Evolutionary conservation across 2,329 filamentous ascomycete species (phyloP).

Genomic region (Sarocladium strictum): DNA sequence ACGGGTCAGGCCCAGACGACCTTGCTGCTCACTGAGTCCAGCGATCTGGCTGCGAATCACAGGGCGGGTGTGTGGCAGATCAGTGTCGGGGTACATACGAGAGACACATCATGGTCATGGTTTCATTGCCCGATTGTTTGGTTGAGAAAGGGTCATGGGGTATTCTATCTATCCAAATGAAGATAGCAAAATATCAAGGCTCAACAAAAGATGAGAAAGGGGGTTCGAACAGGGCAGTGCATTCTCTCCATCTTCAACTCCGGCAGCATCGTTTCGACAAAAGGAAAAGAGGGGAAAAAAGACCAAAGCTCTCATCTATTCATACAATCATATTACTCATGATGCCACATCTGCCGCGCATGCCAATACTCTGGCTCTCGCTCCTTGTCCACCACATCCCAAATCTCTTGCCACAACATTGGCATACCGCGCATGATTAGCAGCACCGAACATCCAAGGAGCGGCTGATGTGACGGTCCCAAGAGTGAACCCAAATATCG

Average conservation of each 20-base stretch:
- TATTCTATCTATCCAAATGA: conserved; percentile 36
- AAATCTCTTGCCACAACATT: not conserved
- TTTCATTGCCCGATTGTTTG: too few relatives aligned
- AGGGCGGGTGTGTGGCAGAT: too few relatives aligned
- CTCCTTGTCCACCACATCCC: not conserved
- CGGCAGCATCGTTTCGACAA: not conserved
- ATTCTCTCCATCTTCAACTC: conserved; percentile 1
- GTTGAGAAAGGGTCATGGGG: conserved; percentile 23
- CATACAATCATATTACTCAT: conserved; percentile 10
- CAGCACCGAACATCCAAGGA: not conserved
- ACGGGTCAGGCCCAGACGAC: conserved; percentile 43
- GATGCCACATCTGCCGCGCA: not conserved
- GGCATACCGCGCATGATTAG: not conserved
- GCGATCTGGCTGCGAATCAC: too few relatives aligned
- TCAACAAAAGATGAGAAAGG: conserved; percentile 14
- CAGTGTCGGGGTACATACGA: too few relatives aligned
- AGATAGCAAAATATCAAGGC: conserved; percentile 18
- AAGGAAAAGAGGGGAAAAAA: too few relatives aligned
- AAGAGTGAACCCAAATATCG: not conserved
- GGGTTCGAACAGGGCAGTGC: conserved; percentile 4
- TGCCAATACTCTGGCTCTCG: not conserved
- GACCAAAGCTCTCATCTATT: not conserved
- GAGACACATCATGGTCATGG: too few relatives aligned
- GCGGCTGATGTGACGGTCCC: not conserved
- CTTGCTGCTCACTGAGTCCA: conserved; percentile 25